phyloP scores from a whole-genome alignment of 2,329 filamentous ascomycete species.

The Ophiosphaerella narmari region DNA sequence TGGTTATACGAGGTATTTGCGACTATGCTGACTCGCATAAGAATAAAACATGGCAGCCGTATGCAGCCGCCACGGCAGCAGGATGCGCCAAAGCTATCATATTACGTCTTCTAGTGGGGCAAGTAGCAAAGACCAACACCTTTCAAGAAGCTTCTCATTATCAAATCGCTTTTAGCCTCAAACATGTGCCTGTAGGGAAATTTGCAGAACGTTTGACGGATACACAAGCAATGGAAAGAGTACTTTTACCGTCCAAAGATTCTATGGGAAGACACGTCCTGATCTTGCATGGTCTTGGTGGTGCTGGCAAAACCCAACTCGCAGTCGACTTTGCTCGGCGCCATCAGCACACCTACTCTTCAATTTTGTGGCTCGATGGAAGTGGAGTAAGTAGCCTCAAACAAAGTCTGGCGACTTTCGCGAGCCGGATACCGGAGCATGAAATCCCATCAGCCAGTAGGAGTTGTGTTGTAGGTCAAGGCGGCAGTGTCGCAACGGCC shows the following conservation, averaged over 20 bases:
- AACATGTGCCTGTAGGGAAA: conserved; percentile 16
- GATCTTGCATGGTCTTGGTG: conserved; percentile 25
- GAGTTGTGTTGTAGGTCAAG: conserved; percentile 10
- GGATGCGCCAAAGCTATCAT: too few relatives aligned
- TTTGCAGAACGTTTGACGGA: conserved; percentile 23
- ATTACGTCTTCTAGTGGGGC: too few relatives aligned
- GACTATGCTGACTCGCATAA: too few relatives aligned
- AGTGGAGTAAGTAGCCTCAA: conserved; percentile 20
- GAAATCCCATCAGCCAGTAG: conserved; percentile 19
- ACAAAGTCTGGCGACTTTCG: conserved; percentile 21
- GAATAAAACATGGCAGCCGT: too few relatives aligned
- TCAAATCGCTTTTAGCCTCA: conserved; percentile 11
- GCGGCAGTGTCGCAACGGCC: conserved; percentile 9
- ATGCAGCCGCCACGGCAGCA: too few relatives aligned
- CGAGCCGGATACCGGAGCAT: conserved; percentile 18
- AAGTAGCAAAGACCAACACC: too few relatives aligned
- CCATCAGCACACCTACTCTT: conserved; percentile 19
- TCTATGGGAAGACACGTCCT: background rate
- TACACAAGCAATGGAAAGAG: conserved; percentile 18
- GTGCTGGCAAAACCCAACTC: conserved; percentile 34
- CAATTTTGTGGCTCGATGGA: conserved; percentile 29
- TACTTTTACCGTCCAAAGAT: conserved; percentile 9
- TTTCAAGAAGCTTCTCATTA: too few relatives aligned
- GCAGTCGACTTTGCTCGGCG: conserved; percentile 27
- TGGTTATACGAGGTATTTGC: too few relatives aligned